Conservation (phyloP, 192 early-diverging fungal species). For the Umbelopsis sp. region DNA sequence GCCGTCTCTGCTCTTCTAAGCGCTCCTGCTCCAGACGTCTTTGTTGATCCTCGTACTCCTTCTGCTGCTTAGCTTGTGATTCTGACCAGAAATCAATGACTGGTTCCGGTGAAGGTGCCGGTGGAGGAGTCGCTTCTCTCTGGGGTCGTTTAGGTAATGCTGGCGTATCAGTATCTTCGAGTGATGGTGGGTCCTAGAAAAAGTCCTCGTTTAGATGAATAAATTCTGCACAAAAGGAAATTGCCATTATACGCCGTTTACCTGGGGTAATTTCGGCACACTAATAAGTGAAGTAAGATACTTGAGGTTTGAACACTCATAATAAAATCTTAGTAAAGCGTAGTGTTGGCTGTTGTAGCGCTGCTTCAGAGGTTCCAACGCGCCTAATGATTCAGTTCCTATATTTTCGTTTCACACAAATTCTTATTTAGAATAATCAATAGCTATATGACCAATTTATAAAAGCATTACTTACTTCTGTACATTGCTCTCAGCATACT, state of each 20-base stretch:
- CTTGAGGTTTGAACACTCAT: slow-evolving; percentile 83
- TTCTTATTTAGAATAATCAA: neutral
- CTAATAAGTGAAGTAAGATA: slow-evolving; percentile 93
- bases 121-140: slow-evolving; percentile 43
- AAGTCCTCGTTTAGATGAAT: neutral
- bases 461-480: slow-evolving; percentile 53
- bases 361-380: slow-evolving; percentile 83
- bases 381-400: slow-evolving; percentile 77
- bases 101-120: slow-evolving; percentile 51
- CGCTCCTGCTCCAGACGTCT: slow-evolving; percentile 59
- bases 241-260: neutral
- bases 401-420: neutral
- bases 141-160: slow-evolving; percentile 56
- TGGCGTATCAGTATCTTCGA: slow-evolving; percentile 74
- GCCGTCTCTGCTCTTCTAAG: slow-evolving; percentile 61
- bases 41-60: slow-evolving; percentile 68
- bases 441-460: neutral
- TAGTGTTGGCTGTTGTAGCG: slow-evolving; percentile 89
- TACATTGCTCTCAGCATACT: slow-evolving; percentile 98
- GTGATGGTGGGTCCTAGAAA: slow-evolving; percentile 73
- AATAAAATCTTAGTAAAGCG: slow-evolving; percentile 86
- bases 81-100: slow-evolving; percentile 67
- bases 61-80: slow-evolving; percentile 62
- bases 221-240: neutral
- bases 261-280: slow-evolving; percentile 80